These are phyloP conservation scores for Sarocladiaceae sp. DNA, from an alignment of 2,329 filamentous ascomycete species.

Conservation along the genomic window DNA sequence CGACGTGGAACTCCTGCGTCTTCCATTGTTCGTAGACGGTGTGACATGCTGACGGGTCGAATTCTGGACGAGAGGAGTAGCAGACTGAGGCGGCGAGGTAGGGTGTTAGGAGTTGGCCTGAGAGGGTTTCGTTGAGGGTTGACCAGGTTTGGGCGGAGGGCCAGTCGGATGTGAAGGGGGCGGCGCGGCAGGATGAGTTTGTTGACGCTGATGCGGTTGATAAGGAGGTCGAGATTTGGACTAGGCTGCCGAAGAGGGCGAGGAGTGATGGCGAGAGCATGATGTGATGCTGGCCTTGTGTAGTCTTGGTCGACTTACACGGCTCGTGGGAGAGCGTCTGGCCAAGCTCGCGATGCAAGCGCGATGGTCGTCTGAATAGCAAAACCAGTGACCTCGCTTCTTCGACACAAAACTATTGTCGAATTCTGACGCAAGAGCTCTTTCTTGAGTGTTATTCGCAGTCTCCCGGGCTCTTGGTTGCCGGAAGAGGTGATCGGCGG, in stretches of 20 bases:
- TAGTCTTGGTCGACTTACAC: not conserved
- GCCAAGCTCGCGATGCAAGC: no score
- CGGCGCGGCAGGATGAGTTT: slow-evolving; percentile 37
- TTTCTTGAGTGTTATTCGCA: no score
- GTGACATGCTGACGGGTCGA: slow-evolving; percentile 25
- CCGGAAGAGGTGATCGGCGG: no score
- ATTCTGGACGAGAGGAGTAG: slow-evolving; percentile 21
- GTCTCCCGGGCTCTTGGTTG: no score
- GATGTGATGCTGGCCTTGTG: not conserved
- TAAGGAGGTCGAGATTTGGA: not conserved
- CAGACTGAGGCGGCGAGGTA: slow-evolving; percentile 30
- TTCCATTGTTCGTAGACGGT: slow-evolving; percentile 19
- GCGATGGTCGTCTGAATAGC: no score
- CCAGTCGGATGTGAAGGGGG: slow-evolving; percentile 42
- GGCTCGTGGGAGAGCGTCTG: no score
- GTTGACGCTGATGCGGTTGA: not conserved
- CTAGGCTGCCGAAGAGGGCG: not conserved
- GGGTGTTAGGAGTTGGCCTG: slow-evolving; percentile 30
- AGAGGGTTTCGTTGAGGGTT: slow-evolving; percentile 39
- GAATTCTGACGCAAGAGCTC: no score
- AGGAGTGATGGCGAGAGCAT: not conserved
- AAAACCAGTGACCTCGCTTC: no score
- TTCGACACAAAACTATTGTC: not conserved
- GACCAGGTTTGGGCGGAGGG: slow-evolving; percentile 41
- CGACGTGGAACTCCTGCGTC: slow-evolving; percentile 23